Evolutionary conservation across 169 alveolate species (phyloP), one percentile per base, ranked within the genome.

Genomic region (Blepharisma undulans): DNA sequence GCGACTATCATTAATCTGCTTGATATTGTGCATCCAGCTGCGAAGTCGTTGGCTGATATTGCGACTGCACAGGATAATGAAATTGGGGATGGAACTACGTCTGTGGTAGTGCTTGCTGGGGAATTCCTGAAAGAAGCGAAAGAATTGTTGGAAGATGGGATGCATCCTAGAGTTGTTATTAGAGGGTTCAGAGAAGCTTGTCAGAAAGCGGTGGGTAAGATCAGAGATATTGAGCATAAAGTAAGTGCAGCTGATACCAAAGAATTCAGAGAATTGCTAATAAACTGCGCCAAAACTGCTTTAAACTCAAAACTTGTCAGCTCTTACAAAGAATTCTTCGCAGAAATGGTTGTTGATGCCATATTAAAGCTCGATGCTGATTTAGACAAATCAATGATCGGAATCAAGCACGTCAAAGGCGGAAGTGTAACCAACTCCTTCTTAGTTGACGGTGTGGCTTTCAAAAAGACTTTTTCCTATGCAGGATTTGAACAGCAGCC

Each of bases 401-500:
- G 99, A 19, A 97, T 99, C 25, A 99, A 99, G 94, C 98, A 98
- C 92, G 99, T 99, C 48, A 97, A 99, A 16, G 99, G 99, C 3
- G 99, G 99, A 18, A 97, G 99, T 12, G 96, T 95, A 71, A 71
- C 90, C 22, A 99, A 99, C 92, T 97, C 99, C 30, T 95, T 96
- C 90, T 94, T 99, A 25, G 98, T 99, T 71, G 97, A 97, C 74
- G 99, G 99, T 16, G 99, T 99, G 34, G 99, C 99, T 12, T 99
- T 99, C 93, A 98, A 98, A 92, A 99, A 99, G 93, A 98, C 99
- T n/a, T 99, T 99, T 95, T 98, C 99, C 19, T 99, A 99, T 94
- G 99, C 99, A 30, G 99, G 99, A 29, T 99, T 99, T 92, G 99
- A 99, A 92, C 99, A 99, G 95, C 99, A 99, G 95, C 99, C 99